A percentile compares a stretch with the other conserved stretches of the same genome.
Evolutionary conservation across 805 yeast genomes (phyloP).

Genomic region (Metschnikowia dekortorum): DNA sequence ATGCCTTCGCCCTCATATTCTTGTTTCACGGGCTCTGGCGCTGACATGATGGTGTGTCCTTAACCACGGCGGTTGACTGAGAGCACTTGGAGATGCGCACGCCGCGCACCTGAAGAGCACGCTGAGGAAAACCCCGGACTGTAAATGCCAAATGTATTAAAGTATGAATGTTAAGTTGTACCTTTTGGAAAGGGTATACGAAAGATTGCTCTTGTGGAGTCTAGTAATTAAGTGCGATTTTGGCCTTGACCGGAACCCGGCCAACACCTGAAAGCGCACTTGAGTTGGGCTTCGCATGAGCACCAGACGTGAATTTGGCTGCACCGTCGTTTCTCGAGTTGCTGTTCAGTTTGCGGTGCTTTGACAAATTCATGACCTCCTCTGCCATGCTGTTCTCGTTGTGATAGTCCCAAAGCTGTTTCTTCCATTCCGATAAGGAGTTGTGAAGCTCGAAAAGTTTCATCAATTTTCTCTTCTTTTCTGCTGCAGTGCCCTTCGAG

Average conservation of each 20-base stretch:
- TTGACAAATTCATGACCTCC: constrained; percentile 34
- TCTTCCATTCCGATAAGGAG: constrained; percentile 51
- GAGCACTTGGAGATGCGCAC: constrained; percentile 2
- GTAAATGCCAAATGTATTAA: constrained; percentile 2
- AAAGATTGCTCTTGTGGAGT: background rate
- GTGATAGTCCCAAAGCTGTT: constrained; percentile 47
- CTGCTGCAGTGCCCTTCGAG: constrained; percentile 9
- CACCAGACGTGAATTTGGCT: background rate
- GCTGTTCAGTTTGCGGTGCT: constrained; percentile 29
- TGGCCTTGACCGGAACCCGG: constrained; percentile 1
- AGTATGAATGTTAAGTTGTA: background rate
- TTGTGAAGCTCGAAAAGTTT: constrained; percentile 48
- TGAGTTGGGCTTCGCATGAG: background rate
- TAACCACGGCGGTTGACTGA: background rate
- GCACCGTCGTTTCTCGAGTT: constrained; percentile 1
- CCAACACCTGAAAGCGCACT: background rate
- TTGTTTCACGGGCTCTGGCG: constrained; percentile 8
- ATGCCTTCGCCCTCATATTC: constrained; percentile 11
- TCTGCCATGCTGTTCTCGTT: constrained; percentile 29
- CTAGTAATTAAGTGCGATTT: constrained; percentile 8
- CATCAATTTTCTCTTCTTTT: constrained; percentile 22
- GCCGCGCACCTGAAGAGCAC: constrained; percentile 2
- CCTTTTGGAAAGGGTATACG: background rate
- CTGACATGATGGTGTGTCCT: constrained; percentile 11
- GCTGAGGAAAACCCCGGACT: background rate